These are phyloP conservation scores for Ustilago hordei DNA, from an alignment of 1,284 basidiomycete species.

Conservation along the genomic window DNA sequence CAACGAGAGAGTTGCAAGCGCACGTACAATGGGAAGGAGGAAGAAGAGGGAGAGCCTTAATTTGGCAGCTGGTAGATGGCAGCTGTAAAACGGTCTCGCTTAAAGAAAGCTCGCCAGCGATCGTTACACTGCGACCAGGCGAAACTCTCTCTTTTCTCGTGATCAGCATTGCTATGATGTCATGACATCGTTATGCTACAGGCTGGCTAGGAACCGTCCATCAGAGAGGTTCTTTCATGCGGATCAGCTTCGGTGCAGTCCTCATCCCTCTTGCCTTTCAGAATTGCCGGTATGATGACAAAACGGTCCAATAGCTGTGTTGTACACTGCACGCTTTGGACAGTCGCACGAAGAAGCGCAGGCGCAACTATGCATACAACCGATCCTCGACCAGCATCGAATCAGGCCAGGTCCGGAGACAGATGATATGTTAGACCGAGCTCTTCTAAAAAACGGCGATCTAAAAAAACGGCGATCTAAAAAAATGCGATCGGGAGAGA, in stretches of 20 bases:
- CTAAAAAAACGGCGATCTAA: background rate
- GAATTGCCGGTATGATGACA: background rate
- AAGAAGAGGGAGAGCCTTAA: conserved; percentile 1
- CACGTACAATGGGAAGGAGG: background rate
- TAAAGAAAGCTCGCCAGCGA: background rate
- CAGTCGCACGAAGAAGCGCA: background rate
- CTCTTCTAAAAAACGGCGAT: background rate
- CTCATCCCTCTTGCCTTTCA: background rate
- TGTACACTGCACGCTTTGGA: too few species aligned
- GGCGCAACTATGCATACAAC: background rate
- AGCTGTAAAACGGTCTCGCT: background rate
- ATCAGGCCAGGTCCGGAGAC: background rate
- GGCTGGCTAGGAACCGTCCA: background rate
- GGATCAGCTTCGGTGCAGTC: conserved; percentile 6
- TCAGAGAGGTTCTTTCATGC: conserved; percentile 1
- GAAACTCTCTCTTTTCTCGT: background rate
- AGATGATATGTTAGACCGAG: background rate
- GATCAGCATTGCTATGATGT: background rate
- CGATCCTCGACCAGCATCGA: background rate
- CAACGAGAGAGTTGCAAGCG: background rate
- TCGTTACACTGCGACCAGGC: background rate
- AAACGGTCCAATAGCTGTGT: background rate
- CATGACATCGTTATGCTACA: background rate
- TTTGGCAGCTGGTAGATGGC: conserved; percentile 6
- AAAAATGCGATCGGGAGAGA: too few species aligned